Evolutionary conservation across 2,329 filamentous ascomycete species (phyloP).

Genomic region (Penicillium sp.): DNA sequence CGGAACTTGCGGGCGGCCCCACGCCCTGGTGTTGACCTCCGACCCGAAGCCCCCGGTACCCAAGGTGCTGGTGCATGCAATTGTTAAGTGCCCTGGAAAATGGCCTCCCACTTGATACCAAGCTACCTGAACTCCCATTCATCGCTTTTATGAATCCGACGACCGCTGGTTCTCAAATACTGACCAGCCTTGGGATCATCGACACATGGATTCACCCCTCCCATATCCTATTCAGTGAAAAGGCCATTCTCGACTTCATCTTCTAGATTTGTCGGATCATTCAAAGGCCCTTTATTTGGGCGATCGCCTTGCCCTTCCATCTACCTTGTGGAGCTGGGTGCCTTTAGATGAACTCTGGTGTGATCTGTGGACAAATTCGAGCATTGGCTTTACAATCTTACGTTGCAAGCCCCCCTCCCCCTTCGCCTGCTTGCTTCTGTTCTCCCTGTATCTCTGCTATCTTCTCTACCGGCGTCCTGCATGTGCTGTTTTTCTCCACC

Average conservation of each 20-base stretch:
- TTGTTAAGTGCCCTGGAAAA: constrained; percentile 46
- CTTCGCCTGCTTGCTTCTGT: constrained; percentile 15
- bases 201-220: not conserved
- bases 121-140: not conserved
- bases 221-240: not conserved
- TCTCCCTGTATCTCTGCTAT: constrained; percentile 22
- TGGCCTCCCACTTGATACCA: not conserved
- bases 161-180: not conserved
- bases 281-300: too few relatives aligned
- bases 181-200: not conserved
- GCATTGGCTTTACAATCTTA: constrained; percentile 26
- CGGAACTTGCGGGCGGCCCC: constrained; percentile 67
- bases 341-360: constrained; percentile 12
- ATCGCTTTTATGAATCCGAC: not conserved
- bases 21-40: constrained; percentile 61
- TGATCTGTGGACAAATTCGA: constrained; percentile 20
- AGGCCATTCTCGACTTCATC: too few relatives aligned
- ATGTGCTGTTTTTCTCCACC: constrained; percentile 23
- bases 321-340: constrained; percentile 1
- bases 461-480: constrained; percentile 30
- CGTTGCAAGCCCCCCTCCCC: constrained; percentile 24
- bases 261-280: too few relatives aligned
- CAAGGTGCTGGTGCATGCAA: constrained; percentile 57
- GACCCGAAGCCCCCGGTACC: constrained; percentile 56
- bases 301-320: too few relatives aligned